Percentiles rank a stretch among this genome's conserved stretches.
Conservation (phyloP, 371 early-diverging fungal species). For the Haplosporangium sp. region DNA sequence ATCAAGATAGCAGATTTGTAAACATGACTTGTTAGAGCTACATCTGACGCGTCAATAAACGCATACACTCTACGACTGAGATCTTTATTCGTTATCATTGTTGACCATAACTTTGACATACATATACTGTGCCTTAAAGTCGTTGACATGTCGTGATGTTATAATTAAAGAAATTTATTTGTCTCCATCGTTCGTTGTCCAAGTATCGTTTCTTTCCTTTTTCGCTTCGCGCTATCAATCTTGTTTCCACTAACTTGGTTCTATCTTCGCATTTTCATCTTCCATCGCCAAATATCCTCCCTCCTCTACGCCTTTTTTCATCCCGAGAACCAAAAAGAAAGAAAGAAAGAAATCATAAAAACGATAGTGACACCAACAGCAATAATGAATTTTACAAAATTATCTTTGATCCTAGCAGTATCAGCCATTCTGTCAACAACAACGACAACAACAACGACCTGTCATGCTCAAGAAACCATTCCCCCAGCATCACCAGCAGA, state of each 20-base stretch:
- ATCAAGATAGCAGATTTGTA: conserved; percentile 51
- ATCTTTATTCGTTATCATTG: no score
- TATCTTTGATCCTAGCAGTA: conserved; percentile 19
- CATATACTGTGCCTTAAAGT: no score
- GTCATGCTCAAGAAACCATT: conserved; percentile 8
- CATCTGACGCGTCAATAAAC: neutral
- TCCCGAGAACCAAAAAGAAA: neutral
- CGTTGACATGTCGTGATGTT: no score
- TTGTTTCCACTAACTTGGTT: neutral
- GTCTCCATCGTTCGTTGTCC: neutral
- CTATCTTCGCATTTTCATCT: neutral
- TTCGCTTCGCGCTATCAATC: neutral
- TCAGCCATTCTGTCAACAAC: conserved; percentile 8
- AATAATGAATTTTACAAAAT: conserved; percentile 28
- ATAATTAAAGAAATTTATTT: neutral
- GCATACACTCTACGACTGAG: no score
- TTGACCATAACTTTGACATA: no score
- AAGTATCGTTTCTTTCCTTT: neutral
- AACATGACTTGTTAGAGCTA: neutral
- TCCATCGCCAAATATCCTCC: neutral
- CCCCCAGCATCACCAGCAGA: neutral
- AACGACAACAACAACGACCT: neutral
- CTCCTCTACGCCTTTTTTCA: neutral
- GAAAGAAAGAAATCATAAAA: neutral
- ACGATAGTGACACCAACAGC: neutral